Conservation (phyloP, 1,139 yeast species). For the Lodderomyces parapsilosis region DNA sequence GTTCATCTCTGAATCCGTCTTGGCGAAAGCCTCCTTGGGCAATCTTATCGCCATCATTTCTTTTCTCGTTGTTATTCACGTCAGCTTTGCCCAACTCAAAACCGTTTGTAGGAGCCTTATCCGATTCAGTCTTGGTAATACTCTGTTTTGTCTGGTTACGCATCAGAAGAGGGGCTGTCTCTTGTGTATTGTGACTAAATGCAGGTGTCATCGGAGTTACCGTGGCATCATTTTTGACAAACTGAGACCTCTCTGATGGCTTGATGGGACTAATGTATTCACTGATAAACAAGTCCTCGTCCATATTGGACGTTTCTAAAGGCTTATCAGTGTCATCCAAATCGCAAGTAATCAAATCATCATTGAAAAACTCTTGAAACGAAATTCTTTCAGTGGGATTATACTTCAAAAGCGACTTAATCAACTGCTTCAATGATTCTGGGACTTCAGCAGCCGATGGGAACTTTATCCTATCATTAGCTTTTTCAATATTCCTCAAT, state of each 20-base stretch:
- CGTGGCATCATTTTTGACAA: constrained; percentile 10
- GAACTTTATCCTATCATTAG: constrained; percentile 74
- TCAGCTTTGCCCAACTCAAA: neutral
- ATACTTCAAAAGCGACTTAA: constrained; percentile 73
- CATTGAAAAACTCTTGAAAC: constrained; percentile 79
- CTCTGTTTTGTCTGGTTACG: neutral
- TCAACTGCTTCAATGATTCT: constrained; percentile 64
- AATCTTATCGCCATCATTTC: neutral
- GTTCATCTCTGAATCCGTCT: constrained; percentile 17
- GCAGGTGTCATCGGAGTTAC: neutral
- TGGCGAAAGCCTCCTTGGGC: constrained; percentile 3
- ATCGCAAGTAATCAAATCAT: constrained; percentile 51
- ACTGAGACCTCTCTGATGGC: constrained; percentile 17
- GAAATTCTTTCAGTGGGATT: constrained; percentile 87
- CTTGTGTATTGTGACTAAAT: neutral
- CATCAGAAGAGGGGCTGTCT: neutral
- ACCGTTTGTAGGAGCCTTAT: too few species aligned
- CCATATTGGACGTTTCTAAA: constrained; percentile 67
- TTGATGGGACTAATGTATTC: constrained; percentile 61
- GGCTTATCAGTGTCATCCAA: constrained; percentile 52
- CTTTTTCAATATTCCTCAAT: constrained; percentile 76
- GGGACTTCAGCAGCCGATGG: constrained; percentile 64
- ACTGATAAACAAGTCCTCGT: constrained; percentile 78
- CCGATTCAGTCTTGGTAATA: too few species aligned
- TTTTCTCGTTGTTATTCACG: neutral